These are phyloP conservation scores for Didymella pinodella DNA, from an alignment of 2,329 filamentous ascomycete species.

Conservation along the genomic window DNA sequence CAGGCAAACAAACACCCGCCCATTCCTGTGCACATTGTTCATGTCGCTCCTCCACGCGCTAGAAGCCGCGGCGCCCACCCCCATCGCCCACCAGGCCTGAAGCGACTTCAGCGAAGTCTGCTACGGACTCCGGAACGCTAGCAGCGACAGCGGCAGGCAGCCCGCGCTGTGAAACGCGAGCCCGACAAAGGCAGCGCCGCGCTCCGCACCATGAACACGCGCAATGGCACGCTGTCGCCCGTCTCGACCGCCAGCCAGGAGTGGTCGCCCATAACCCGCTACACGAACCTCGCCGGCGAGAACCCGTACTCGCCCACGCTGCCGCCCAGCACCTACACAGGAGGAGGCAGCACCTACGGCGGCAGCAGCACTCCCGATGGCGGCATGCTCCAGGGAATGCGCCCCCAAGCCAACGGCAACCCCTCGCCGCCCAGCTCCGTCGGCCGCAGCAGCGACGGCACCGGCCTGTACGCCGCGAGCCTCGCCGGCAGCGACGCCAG, in stretches of 20 bases:
- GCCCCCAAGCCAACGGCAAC: constrained; percentile 56
- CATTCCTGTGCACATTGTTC: constrained; percentile 1
- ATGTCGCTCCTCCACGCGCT: constrained; percentile 7
- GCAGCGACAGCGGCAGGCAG: constrained; percentile 32
- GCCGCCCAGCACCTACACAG: constrained; percentile 45
- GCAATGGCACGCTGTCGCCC: constrained; percentile 51
- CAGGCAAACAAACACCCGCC: background rate
- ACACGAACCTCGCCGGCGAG: constrained; percentile 48
- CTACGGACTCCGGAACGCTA: constrained; percentile 18
- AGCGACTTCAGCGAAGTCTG: constrained; percentile 5
- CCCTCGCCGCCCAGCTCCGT: constrained; percentile 90
- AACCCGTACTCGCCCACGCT: constrained; percentile 50
- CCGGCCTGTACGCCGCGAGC: constrained; percentile 65
- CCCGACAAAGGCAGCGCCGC: background rate
- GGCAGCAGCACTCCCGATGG: constrained; percentile 51
- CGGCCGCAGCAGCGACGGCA: constrained; percentile 83
- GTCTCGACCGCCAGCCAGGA: constrained; percentile 52
- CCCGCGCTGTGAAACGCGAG: constrained; percentile 33
- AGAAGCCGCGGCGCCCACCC: constrained; percentile 9
- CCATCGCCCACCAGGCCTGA: background rate
- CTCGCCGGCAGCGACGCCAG: constrained; percentile 61
- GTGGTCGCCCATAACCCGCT: constrained; percentile 53
- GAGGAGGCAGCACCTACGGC: constrained; percentile 44
- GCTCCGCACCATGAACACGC: constrained; percentile 44
- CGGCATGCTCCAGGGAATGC: constrained; percentile 63